Percentiles rank a stretch among this genome's conserved stretches.
These are phyloP conservation scores for Truncatella angustata DNA, from an alignment of 2,329 filamentous ascomycete genomes.

Conservation along the genomic window DNA sequence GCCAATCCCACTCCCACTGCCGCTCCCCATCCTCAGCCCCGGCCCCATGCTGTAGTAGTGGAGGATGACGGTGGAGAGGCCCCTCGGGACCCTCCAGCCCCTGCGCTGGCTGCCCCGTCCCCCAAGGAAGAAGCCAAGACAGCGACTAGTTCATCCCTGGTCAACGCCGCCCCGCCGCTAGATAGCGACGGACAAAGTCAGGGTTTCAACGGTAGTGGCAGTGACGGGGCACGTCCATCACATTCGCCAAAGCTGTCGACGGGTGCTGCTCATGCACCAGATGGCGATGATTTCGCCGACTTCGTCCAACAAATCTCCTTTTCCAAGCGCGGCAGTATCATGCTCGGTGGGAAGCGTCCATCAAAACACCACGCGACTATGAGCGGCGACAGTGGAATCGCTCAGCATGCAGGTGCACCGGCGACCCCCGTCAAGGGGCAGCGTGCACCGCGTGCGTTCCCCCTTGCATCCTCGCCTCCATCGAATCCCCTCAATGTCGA, in stretches of 20 bases:
- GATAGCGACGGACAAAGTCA: constrained; percentile 10
- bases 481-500: constrained; percentile 14
- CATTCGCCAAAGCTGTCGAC: constrained; percentile 16
- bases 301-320: constrained; percentile 57
- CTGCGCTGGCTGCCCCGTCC: neutral
- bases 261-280: constrained; percentile 34
- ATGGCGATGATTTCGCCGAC: constrained; percentile 59
- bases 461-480: constrained; percentile 20
- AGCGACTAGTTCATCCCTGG: constrained; percentile 1
- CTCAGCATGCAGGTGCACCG: constrained; percentile 11
- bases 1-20: too few relatives aligned
- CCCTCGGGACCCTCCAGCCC: neutral
- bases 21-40: too few relatives aligned
- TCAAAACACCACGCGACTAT: constrained; percentile 17
- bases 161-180: neutral
- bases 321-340: constrained; percentile 62
- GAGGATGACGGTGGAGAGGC: neutral
- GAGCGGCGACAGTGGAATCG: constrained; percentile 21
- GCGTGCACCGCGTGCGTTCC: constrained; percentile 22
- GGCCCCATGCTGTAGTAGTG: neutral
- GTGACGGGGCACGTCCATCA: constrained; percentile 1
- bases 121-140: constrained; percentile 1
- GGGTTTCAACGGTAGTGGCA: constrained; percentile 13
- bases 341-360: constrained; percentile 51
- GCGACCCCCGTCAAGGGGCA: constrained; percentile 7